phyloP scores from a whole-genome alignment of 768 basidiomycete species.

The Leccinum sublutescens region DNA sequence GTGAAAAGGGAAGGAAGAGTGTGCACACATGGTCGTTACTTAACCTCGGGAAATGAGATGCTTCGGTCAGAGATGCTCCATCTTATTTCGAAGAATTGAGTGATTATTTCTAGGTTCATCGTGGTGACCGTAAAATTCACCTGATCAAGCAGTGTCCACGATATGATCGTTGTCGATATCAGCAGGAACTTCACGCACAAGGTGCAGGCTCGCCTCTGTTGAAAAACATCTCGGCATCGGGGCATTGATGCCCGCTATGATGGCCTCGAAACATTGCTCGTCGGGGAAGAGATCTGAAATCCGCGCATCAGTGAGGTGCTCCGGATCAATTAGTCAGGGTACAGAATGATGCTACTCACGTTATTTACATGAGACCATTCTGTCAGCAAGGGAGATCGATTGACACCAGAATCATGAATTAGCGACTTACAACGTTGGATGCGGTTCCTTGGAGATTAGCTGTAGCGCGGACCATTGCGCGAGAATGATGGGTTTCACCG shows the following conservation, averaged over 20 bases:
- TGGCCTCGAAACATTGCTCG: slow-evolving; percentile 59
- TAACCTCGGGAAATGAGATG: not conserved
- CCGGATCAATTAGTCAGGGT: not conserved
- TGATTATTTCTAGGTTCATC: slow-evolving; percentile 49
- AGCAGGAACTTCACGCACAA: not conserved
- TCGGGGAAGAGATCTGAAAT: slow-evolving; percentile 42
- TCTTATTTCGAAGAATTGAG: slow-evolving; percentile 43
- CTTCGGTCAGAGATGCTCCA: not conserved
- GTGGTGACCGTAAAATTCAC: slow-evolving; percentile 56
- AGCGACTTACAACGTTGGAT: slow-evolving; percentile 38
- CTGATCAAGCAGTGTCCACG: slow-evolving; percentile 22
- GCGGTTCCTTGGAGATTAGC: slow-evolving; percentile 40
- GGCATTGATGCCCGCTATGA: slow-evolving; percentile 50
- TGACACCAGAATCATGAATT: slow-evolving; percentile 9
- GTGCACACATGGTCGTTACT: not conserved
- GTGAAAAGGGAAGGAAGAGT: not conserved
- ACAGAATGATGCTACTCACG: slow-evolving; percentile 29
- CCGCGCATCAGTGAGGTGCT: not conserved
- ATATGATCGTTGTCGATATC: not conserved
- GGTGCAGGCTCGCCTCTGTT: slow-evolving; percentile 42
- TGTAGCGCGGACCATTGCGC: slow-evolving; percentile 31
- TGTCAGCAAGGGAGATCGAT: not conserved
- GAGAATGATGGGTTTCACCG: not conserved
- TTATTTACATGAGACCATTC: slow-evolving; percentile 61
- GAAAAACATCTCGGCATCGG: slow-evolving; percentile 47